Conservation (phyloP, 1,284 basidiomycete genomes). For the Papiliotrema fonsecae region DNA sequence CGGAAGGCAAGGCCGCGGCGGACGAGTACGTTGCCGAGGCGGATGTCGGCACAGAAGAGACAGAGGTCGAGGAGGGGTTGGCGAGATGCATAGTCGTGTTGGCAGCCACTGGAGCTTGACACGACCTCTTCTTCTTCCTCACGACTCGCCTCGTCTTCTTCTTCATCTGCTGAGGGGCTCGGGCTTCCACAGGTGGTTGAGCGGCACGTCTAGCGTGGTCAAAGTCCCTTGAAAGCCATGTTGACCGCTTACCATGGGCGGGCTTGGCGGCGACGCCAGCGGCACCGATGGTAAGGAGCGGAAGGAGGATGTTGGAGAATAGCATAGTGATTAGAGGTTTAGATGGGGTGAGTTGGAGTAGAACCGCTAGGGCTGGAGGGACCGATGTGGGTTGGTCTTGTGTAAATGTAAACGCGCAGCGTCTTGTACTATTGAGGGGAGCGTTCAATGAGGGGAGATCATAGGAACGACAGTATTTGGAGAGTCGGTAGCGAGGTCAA, state of each 20-base stretch:
- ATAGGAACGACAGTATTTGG: not conserved
- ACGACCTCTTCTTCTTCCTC: conserved; percentile 20
- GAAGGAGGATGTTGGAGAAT: conserved; percentile 21
- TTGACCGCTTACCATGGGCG: not conserved
- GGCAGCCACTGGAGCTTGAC: conserved; percentile 15
- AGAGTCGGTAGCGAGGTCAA: not conserved
- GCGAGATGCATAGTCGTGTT: conserved; percentile 5
- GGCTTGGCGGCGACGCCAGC: conserved; percentile 5
- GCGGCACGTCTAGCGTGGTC: conserved; percentile 8
- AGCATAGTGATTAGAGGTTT: conserved; percentile 14
- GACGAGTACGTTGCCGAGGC: conserved; percentile 7
- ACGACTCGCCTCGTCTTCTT: conserved; percentile 25
- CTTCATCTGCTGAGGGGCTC: conserved; percentile 4
- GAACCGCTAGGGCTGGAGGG: conserved; percentile 12
- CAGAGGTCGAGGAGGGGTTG: conserved; percentile 2
- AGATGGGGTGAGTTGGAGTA: not conserved
- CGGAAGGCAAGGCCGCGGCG: conserved; percentile 2
- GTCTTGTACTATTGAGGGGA: not conserved
- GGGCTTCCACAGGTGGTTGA: not conserved
- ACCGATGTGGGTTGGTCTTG: conserved; percentile 25
- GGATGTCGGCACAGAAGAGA: conserved; percentile 10
- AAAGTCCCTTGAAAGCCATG: not conserved
- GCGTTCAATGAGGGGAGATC: not conserved
- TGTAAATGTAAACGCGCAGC: conserved; percentile 4
- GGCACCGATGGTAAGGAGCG: conserved; percentile 16